A percentile compares a stretch with the other conserved stretches of the same genome.
Conservation (phyloP, 768 basidiomycete species). For the Boletus rubroflammeus region DNA sequence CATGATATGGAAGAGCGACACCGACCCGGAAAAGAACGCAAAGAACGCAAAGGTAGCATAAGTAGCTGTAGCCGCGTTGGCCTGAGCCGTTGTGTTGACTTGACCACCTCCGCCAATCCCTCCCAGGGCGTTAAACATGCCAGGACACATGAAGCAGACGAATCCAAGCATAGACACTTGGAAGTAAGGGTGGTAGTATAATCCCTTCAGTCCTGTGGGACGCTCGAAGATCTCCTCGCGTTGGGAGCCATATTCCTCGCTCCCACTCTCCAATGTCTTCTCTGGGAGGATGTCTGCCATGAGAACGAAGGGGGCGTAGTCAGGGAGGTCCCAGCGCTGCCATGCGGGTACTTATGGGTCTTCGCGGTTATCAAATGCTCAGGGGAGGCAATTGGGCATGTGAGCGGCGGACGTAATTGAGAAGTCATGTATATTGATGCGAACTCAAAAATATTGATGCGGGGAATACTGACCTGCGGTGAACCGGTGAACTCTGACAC, state of each 20-base stretch:
- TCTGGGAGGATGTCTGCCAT: constrained; percentile 17
- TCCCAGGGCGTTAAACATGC: constrained; percentile 76
- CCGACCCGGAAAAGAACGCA: constrained; percentile 72
- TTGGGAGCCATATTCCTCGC: constrained; percentile 29
- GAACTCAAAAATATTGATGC: neutral
- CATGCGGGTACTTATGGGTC: constrained; percentile 13
- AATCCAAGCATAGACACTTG: constrained; percentile 60
- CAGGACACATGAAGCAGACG: constrained; percentile 57
- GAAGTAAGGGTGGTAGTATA: constrained; percentile 53
- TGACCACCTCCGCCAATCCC: constrained; percentile 81
- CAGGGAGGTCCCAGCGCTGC: neutral
- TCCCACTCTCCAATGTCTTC: constrained; percentile 24
- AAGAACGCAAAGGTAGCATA: constrained; percentile 62
- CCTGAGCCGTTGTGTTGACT: constrained; percentile 58
- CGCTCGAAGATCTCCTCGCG: constrained; percentile 39
- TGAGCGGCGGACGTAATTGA: constrained; percentile 17
- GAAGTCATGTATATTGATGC: neutral
- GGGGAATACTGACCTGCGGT: neutral
- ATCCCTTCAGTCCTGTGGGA: constrained; percentile 48
- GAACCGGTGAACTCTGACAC: neutral
- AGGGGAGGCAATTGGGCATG: neutral
- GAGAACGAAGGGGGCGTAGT: neutral
- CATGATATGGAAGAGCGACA: neutral
- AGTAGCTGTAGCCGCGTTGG: constrained; percentile 66
- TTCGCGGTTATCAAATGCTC: neutral